Evolutionary conservation across 2,329 filamentous ascomycete species (phyloP).

Genomic region (Pezicula neosporulosa): DNA sequence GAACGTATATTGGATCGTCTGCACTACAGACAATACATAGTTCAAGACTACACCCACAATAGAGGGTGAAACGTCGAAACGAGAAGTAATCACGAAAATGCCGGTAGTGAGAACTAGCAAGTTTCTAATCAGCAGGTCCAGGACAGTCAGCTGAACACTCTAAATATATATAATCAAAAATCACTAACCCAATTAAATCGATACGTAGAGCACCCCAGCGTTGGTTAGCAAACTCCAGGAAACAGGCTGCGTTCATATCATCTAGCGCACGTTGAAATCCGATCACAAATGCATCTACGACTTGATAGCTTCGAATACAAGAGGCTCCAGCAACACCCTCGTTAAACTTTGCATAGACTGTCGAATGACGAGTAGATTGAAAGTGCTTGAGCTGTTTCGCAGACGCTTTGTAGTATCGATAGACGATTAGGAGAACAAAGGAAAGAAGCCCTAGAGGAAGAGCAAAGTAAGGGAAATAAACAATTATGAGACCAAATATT

Average conservation of each 20-base stretch:
- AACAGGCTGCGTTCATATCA: conserved; percentile 92
- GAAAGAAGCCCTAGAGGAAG: conserved; percentile 59
- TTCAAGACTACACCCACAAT: conserved; percentile 85
- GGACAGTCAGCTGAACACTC: too few species aligned
- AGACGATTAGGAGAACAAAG: conserved; percentile 56
- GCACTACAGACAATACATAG: conserved; percentile 89
- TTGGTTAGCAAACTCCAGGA: conserved; percentile 92
- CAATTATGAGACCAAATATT: conserved; percentile 83
- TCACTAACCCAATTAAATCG: conserved; percentile 66
- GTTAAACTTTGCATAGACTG: conserved; percentile 85
- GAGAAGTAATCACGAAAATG: conserved; percentile 87
- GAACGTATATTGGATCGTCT: conserved; percentile 94
- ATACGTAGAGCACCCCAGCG: conserved; percentile 86
- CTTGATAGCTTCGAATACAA: conserved; percentile 84
- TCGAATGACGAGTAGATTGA: conserved; percentile 82
- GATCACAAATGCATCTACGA: conserved; percentile 69
- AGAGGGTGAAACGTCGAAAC: conserved; percentile 80
- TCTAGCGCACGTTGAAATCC: conserved; percentile 74
- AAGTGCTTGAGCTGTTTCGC: conserved; percentile 93
- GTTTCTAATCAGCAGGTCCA: too few species aligned
- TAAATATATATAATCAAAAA: conserved; percentile 1
- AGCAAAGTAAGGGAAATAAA: conserved; percentile 74
- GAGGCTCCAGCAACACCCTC: conserved; percentile 83
- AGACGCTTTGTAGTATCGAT: conserved; percentile 69
- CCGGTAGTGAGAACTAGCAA: conserved; percentile 82